These are phyloP conservation scores for Backusella tuberculispora DNA, from an alignment of 192 early-diverging fungal species.

Conservation along the genomic window DNA sequence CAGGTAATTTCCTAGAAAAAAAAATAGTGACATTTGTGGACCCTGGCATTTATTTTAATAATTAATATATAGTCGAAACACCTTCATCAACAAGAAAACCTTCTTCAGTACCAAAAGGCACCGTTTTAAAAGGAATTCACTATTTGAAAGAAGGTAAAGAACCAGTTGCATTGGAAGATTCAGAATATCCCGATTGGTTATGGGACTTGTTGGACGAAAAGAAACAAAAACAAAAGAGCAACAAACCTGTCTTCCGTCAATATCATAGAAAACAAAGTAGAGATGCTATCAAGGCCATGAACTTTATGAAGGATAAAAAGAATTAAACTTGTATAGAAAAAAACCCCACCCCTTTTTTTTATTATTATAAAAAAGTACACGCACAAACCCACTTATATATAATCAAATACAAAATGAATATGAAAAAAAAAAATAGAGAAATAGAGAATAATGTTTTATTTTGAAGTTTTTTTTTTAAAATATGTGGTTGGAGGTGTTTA, in stretches of 20 bases:
- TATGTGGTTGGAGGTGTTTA: not conserved
- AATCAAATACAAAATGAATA: not conserved
- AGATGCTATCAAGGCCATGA: conserved; percentile 66
- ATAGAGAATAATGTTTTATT: not conserved
- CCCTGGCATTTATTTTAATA: not conserved
- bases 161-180: conserved; percentile 82
- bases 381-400: not conserved
- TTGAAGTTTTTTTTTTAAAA: not conserved
- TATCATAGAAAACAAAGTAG: conserved; percentile 64
- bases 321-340: conserved; percentile 46
- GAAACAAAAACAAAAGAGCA: conserved; percentile 49
- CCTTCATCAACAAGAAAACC: conserved; percentile 15
- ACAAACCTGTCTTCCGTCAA: conserved; percentile 56
- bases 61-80: not conserved
- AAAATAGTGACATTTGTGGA: not conserved
- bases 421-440: not conserved
- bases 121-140: conserved; percentile 85
- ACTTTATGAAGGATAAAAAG: conserved; percentile 81
- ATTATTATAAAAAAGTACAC: not conserved
- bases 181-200: conserved; percentile 92
- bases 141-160: conserved; percentile 84
- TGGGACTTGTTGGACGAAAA: conserved; percentile 79
- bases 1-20: not conserved
- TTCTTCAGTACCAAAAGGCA: conserved; percentile 72
- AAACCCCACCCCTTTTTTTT: too few species aligned